Base-by-base conservation (phyloP, 106 monocot genomes). In the Narthecium ossifragum region DNA sequence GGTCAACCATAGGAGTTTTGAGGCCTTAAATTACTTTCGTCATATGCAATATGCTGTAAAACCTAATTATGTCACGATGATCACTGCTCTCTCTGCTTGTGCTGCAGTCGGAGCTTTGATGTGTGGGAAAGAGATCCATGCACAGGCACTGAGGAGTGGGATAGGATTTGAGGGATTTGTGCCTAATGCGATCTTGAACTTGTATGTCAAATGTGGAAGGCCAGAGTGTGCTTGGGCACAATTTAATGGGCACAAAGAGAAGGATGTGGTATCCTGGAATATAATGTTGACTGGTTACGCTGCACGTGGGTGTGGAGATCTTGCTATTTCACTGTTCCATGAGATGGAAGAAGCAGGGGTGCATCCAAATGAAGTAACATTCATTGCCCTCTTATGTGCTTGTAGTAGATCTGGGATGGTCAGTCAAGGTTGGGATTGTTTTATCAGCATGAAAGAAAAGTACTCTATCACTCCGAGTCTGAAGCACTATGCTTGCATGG, bases 111-210 rank as follows among this genome's bases (percentile, higher is more conserved):
- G 90, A 38, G 86, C 90, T 45, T 61, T 87, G 59, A 73, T 65
- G 66, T 84, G 78, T 27, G 86, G 96, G 21, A 90, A 87, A 32
- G 90, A 90, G 68, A 96, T 90, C 26, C 96, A 96, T 56, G 90
- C 84, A 6, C 68, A 71, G 43, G 73, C 62, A 33, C 32, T 96
- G 15, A 75, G 83, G 40, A 77, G 28, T 22, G 90, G 76, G 1
- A 39, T 75, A 6, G 70, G 53, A 9, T 81, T 62, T 32, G 61
- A 84, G 3, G 86, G 76, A 4, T 83, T 75, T 67, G 49, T 90
- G 2, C 75, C 80, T 4, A 96, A 86, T 72, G 78, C 86, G 0
- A 53, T 96, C 29, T 59, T 96, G 28, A 81, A 90, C 46, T 27
- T 90, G 33, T 96, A 96, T 76, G 86, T 70, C 11, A 96, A 90